Evolutionary conservation across 2,329 filamentous ascomycete species (phyloP), one percentile per base, ranked within the genome.

Genomic region (Pezicula rhizophila): DNA sequence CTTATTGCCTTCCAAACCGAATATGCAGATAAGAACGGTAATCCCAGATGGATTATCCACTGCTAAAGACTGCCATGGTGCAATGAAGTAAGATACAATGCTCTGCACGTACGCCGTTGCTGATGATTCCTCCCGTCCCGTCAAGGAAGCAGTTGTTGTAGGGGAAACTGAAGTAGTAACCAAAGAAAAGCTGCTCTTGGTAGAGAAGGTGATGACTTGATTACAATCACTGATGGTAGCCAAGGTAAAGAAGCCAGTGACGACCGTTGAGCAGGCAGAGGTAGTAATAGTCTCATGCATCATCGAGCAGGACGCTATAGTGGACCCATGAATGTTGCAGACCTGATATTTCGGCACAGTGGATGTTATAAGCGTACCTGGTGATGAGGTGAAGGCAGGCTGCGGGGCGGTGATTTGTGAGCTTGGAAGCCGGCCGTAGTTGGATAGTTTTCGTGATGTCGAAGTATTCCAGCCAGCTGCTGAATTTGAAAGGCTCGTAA

Each of bases 161-260:
- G 39, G 45, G 23, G 31, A 25, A 7, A 38, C 18, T 6, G 50
- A 52, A 8, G 48, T 45, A 8, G 54, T 59, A 14, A 47, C 46
- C 25, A 62, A 18, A 39, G 52, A 44, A 44, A 56, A 61, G 34
- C 44, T 50, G 20, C 46, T 57, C 4, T 54, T 50, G 7, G 58
- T 57, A 12, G 60, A 61, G 42, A 62, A 62, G 8, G 58, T 61
- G 14, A 61, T 45, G 15, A 47, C 59, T 45, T 60, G 52, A 26
- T 48, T 35, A 35, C 59, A 62, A n/a, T 60, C 54, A 4, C 41
- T 60, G 20, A 61, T 46, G 2, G 57, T 59, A 23, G 56, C 46
- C 8, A 45, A 46, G 3, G 53, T 57, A 33, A 58, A 62, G 23
- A 55, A 58, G 17, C 51, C 57, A 5, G 49, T 56, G 11, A 62